A percentile compares a stretch with the other conserved stretches of the same genome.
These are phyloP conservation scores for Veloporphyrellus conicus DNA, from an alignment of 1,284 basidiomycete genomes.

Conservation along the genomic window DNA sequence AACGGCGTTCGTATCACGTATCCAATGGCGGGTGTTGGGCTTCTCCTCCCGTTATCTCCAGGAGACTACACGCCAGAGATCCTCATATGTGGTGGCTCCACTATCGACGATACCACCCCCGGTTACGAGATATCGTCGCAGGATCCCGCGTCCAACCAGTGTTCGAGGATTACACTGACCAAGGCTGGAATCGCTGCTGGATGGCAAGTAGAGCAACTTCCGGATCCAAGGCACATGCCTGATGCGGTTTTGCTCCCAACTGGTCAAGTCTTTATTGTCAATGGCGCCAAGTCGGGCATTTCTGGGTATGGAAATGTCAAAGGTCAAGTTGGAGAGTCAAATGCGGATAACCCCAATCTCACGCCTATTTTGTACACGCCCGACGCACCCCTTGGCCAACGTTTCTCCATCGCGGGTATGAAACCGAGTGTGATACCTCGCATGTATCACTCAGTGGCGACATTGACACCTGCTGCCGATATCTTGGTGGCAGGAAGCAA, in stretches of 20 bases:
- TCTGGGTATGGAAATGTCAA: slow-evolving; percentile 82
- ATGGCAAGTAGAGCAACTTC: slow-evolving; percentile 75
- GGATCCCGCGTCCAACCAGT: slow-evolving; percentile 68
- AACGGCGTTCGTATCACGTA: slow-evolving; percentile 80
- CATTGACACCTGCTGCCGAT: slow-evolving; percentile 62
- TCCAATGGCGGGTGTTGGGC: slow-evolving; percentile 70
- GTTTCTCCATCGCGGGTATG: slow-evolving; percentile 63
- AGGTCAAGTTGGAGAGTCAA: slow-evolving; percentile 66
- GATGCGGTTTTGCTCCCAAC: slow-evolving; percentile 81
- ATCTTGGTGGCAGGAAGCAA: slow-evolving; percentile 81
- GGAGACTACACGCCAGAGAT: slow-evolving; percentile 68
- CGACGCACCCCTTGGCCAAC: slow-evolving; percentile 49
- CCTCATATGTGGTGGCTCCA: slow-evolving; percentile 75
- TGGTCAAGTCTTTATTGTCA: slow-evolving; percentile 72
- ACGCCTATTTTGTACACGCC: slow-evolving; percentile 76
- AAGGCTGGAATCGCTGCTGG: slow-evolving; percentile 62
- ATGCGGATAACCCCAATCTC: slow-evolving; percentile 75
- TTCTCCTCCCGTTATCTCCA: slow-evolving; percentile 67
- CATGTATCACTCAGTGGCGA: slow-evolving; percentile 80
- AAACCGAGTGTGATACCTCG: slow-evolving; percentile 69
- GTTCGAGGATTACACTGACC: slow-evolving; percentile 64
- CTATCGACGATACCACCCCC: slow-evolving; percentile 58
- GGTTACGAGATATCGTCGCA: slow-evolving; percentile 64
- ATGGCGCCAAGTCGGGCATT: slow-evolving; percentile 71
- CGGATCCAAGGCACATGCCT: slow-evolving; percentile 69